Percentiles rank a stretch among this genome's conserved stretches.
Evolutionary conservation across 1,284 basidiomycete genomes (phyloP).

Genomic region (Trametes hirsuta): DNA sequence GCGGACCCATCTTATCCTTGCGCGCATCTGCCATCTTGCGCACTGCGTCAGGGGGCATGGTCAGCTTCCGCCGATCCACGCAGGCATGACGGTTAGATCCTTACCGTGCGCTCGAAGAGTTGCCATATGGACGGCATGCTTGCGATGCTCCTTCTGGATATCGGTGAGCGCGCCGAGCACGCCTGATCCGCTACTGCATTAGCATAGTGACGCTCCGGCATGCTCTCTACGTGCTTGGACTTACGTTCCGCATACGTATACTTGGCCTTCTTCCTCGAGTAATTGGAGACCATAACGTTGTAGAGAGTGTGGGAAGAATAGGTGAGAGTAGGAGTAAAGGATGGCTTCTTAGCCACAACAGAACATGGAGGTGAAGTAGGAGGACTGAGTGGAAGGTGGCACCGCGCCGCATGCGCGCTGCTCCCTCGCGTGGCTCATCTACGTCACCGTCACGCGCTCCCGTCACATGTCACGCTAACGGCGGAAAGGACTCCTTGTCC

Average conservation of each 20-base stretch:
- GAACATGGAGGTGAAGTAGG: background rate
- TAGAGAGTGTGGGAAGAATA: background rate
- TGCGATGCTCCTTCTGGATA: slow-evolving; percentile 47
- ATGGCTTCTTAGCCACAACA: slow-evolving; percentile 4
- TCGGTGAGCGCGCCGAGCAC: slow-evolving; percentile 49
- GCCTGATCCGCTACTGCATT: slow-evolving; percentile 34
- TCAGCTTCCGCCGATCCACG: too few species aligned
- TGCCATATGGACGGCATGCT: slow-evolving; percentile 48
- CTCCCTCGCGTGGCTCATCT: slow-evolving; percentile 10
- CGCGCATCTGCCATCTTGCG: slow-evolving; percentile 49
- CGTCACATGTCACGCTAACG: background rate
- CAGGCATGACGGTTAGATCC: too few species aligned
- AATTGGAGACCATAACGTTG: slow-evolving; percentile 28
- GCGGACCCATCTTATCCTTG: slow-evolving; percentile 50
- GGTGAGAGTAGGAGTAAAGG: background rate
- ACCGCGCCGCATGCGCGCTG: slow-evolving; percentile 14
- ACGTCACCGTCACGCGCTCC: slow-evolving; percentile 5
- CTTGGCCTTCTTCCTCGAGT: slow-evolving; percentile 40
- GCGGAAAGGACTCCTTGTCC: background rate
- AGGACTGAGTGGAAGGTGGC: slow-evolving; percentile 3
- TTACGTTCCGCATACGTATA: slow-evolving; percentile 50
- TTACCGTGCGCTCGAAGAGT: slow-evolving; percentile 50
- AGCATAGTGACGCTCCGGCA: background rate
- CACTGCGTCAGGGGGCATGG: slow-evolving; percentile 35
- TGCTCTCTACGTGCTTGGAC: slow-evolving; percentile 21